phyloP scores from a whole-genome alignment of 495 filamentous ascomycete species.

The Neurospora tetraspora region DNA sequence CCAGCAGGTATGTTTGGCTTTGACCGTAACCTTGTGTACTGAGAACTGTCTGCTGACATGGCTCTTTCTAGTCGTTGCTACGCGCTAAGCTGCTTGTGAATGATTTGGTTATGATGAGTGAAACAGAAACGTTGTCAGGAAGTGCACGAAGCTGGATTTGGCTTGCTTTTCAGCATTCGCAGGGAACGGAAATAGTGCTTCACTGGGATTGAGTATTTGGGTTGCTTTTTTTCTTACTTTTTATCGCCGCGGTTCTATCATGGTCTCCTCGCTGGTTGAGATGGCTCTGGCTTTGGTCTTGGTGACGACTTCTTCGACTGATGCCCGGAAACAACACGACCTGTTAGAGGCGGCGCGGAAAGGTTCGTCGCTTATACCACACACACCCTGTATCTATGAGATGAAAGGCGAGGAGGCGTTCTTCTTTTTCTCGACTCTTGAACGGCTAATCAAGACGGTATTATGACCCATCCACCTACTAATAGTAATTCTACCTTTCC shows the following conservation, averaged over 20 bases:
- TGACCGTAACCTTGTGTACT: not conserved
- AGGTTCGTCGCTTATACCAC: constrained; percentile 1
- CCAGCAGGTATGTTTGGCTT: constrained; percentile 56
- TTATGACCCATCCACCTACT: constrained; percentile 5
- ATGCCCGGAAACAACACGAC: constrained; percentile 3
- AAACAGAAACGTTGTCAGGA: constrained; percentile 6
- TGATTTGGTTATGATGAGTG: constrained; percentile 14
- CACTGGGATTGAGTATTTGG: constrained; percentile 20
- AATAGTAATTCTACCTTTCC: constrained; percentile 1
- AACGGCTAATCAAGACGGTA: constrained; percentile 29
- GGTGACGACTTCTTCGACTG: constrained; percentile 13
- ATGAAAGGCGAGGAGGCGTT: constrained; percentile 23
- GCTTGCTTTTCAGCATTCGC: constrained; percentile 17
- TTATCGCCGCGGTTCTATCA: constrained; percentile 3
- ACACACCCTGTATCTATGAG: constrained; percentile 29
- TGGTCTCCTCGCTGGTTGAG: constrained; percentile 12
- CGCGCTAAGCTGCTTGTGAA: constrained; percentile 3
- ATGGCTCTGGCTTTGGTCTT: constrained; percentile 6
- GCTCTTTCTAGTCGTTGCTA: constrained; percentile 21
- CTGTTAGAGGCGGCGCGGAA: constrained; percentile 9
- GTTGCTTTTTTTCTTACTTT: constrained; percentile 19
- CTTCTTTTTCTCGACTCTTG: constrained; percentile 10
- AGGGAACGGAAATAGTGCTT: constrained; percentile 16
- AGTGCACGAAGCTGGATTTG: constrained; percentile 23
- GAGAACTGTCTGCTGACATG: not conserved